These are phyloP conservation scores for Colletotrichum endophyticum DNA, from an alignment of 2,329 filamentous ascomycete genomes.

Conservation along the genomic window DNA sequence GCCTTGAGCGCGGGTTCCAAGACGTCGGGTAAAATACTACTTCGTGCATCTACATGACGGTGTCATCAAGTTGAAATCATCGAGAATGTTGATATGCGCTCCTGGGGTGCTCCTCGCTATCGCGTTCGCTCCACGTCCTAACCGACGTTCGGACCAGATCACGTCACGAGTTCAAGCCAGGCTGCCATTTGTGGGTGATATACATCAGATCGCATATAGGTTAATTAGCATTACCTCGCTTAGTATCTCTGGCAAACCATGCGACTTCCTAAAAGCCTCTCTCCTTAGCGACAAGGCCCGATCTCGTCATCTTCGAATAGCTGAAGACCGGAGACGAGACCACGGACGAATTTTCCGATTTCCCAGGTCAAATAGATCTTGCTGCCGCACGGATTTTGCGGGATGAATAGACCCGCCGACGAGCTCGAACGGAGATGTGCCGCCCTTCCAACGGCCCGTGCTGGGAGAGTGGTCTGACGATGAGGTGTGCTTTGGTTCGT, in stretches of 20 bases:
- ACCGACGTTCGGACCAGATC: not conserved
- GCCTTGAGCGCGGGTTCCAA: not conserved
- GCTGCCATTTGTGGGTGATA: not conserved
- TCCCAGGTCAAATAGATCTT: not conserved
- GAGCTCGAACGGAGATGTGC: not conserved
- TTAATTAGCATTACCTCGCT: not conserved
- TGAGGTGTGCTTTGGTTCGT: not conserved
- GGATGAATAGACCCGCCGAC: not conserved
- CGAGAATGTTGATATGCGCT: rapidly evolving
- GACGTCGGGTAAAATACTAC: not conserved
- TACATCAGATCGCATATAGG: not conserved
- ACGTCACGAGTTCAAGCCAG: not conserved
- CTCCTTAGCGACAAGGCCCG: not conserved
- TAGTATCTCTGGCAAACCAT: not conserved
- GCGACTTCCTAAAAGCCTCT: not conserved
- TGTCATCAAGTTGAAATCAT: rapidly evolving
- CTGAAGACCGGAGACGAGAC: not conserved
- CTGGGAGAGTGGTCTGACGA: not conserved
- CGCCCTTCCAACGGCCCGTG: not conserved
- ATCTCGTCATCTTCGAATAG: not conserved
- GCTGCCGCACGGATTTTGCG: not conserved
- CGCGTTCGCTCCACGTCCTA: not conserved
- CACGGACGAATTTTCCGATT: not conserved
- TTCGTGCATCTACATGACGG: not conserved
- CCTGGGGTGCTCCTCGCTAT: not conserved